phyloP scores from a whole-genome alignment of 2,329 filamentous ascomycete genomes.

The Cordyceps farinosa region DNA sequence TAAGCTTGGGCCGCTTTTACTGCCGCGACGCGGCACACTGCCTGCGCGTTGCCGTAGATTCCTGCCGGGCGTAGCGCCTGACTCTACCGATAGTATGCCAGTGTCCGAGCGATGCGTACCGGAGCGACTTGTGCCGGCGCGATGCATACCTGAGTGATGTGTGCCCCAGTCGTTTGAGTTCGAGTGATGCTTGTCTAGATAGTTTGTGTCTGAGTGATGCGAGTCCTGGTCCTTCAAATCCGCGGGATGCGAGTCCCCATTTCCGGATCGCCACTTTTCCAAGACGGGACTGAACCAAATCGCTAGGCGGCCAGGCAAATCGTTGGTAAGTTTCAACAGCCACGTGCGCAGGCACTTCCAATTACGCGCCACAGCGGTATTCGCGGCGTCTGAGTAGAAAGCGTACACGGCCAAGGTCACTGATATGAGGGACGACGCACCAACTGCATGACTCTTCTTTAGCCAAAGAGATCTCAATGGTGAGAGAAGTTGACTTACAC shows the following conservation, averaged over 20 bases:
- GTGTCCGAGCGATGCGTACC: too few relatives aligned
- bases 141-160: too few relatives aligned
- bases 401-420: background rate
- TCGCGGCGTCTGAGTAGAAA: background rate
- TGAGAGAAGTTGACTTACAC: background rate
- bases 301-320: background rate
- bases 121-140: too few relatives aligned
- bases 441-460: background rate
- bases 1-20: too few relatives aligned
- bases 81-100: too few relatives aligned
- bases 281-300: background rate
- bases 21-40: too few relatives aligned
- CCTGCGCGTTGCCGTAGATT: too few relatives aligned
- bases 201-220: too few relatives aligned
- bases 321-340: background rate
- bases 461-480: background rate
- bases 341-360: background rate
- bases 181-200: too few relatives aligned
- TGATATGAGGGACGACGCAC: background rate
- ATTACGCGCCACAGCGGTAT: background rate
- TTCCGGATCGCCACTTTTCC: background rate
- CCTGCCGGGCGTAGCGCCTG: too few relatives aligned
- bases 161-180: too few relatives aligned
- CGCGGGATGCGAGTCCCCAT: too few relatives aligned
- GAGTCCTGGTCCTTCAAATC: background rate